phyloP scores from a whole-genome alignment of 1,284 basidiomycete genomes.

The Pholiota adiposa region DNA sequence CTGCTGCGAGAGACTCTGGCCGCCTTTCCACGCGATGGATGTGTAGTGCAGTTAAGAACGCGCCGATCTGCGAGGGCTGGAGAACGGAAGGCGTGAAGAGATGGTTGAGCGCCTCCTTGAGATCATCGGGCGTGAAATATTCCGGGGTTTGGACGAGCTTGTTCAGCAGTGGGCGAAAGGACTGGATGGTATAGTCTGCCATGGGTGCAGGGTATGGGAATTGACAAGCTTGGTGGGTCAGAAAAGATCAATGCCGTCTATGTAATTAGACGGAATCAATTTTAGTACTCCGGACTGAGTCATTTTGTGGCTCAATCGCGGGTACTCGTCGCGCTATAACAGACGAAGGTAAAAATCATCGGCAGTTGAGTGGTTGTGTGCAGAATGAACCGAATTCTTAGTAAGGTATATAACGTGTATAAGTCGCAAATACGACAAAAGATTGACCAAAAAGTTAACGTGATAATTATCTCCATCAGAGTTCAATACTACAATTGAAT shows the following conservation, averaged over 20 bases:
- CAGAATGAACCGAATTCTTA: too few relatives aligned
- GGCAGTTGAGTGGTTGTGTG: too few relatives aligned
- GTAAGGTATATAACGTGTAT: too few relatives aligned
- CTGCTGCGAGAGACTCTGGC: slow-evolving; percentile 78
- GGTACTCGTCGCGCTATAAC: neutral
- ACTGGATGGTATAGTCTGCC: slow-evolving; percentile 46
- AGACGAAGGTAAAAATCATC: too few relatives aligned
- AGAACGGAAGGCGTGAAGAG: slow-evolving; percentile 70
- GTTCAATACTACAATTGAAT: too few relatives aligned
- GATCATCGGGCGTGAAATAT: slow-evolving; percentile 74
- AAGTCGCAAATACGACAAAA: too few relatives aligned
- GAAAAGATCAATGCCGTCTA: neutral
- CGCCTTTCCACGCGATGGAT: slow-evolving; percentile 74
- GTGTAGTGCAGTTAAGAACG: slow-evolving; percentile 84
- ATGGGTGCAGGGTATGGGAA: slow-evolving; percentile 3
- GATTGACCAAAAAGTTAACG: too few relatives aligned
- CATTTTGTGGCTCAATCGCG: neutral
- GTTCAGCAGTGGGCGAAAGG: slow-evolving; percentile 78
- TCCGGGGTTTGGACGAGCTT: slow-evolving; percentile 81
- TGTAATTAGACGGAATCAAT: neutral
- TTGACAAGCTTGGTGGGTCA: neutral
- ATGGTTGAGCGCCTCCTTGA: slow-evolving; percentile 72
- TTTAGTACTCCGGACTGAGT: neutral
- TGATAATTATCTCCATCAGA: too few relatives aligned
- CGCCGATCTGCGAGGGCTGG: slow-evolving; percentile 76